A percentile compares a stretch with the other conserved stretches of the same genome.
Conservation (phyloP, 768 basidiomycete species). For the Leccinum ochraceum region DNA sequence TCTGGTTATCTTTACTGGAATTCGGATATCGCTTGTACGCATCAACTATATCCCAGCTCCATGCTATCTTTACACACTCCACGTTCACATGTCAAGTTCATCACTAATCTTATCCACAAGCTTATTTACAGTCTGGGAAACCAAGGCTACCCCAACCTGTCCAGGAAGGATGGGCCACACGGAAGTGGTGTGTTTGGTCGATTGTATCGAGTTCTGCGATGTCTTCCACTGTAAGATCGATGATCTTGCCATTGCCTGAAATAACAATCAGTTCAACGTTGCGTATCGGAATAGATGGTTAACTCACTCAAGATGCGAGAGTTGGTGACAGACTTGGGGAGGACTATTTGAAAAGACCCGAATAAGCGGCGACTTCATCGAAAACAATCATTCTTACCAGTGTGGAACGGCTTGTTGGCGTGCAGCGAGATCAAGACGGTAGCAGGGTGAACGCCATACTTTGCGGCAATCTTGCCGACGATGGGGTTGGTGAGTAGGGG, state of each 20-base stretch:
- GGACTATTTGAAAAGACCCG: constrained; percentile 37
- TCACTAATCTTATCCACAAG: constrained; percentile 1
- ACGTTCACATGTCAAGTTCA: constrained; percentile 6
- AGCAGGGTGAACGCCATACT: constrained; percentile 57
- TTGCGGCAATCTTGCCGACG: constrained; percentile 61
- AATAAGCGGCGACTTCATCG: neutral
- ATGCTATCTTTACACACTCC: constrained; percentile 1
- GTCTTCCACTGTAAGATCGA: constrained; percentile 64
- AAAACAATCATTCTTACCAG: constrained; percentile 33
- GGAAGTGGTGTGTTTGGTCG: constrained; percentile 62
- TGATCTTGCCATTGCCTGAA: constrained; percentile 56
- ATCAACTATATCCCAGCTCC: constrained; percentile 1
- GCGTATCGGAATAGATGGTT: neutral
- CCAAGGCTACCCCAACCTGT: constrained; percentile 63
- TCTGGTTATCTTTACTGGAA: constrained; percentile 7
- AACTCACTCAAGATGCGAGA: constrained; percentile 58
- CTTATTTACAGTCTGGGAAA: constrained; percentile 53
- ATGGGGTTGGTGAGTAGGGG: constrained; percentile 67
- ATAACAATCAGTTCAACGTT: neutral
- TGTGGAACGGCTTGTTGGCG: constrained; percentile 62
- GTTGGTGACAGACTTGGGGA: constrained; percentile 78
- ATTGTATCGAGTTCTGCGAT: constrained; percentile 58
- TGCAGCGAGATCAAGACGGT: constrained; percentile 73
- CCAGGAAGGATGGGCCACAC: constrained; percentile 64
- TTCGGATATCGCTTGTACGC: constrained; percentile 2